Evolutionary conservation across 2,329 filamentous ascomycete genomes (phyloP), one percentile per base, ranked within the genome.

Genomic region (Trichophyton schoenleinii): DNA sequence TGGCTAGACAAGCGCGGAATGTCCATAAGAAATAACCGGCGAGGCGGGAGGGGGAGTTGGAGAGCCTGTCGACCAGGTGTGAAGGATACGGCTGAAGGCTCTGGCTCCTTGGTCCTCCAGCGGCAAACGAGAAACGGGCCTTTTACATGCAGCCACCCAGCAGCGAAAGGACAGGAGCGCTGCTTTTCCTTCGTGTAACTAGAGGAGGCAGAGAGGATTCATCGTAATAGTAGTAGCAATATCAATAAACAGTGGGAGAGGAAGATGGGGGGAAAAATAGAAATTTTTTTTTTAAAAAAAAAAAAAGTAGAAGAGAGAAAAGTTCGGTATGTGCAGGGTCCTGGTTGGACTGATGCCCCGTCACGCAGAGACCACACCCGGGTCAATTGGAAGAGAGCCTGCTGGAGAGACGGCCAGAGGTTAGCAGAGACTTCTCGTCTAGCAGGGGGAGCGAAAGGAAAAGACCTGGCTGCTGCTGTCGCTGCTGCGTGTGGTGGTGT

Each of bases 21-120:
- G 70, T 72, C 73, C 73, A 75, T 74, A 74, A 69, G 61, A 63
- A 61, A 63, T 22, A 57, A 60, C 41, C 61, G 46, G 58, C 38
- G 34, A 41, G 57, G 38, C 55, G 18, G 41, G 41, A 41, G 36
- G 55, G 34, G 41, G 13, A 15, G 55, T 25, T 22, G 38, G 55
- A 57, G 34, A 31, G 55, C 49, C 49, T 53, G 49, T 53, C 49
- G 49, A 55, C 49, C 49, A 55, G 49, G 49, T 34, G 49, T 6
- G 22, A 53, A 34, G 7, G 22, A 31, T 15, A 55, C 28, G 49
- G 28, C 25, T 15, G 28, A 28, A 25, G 15, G 49, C 15, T 28
- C 22, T 34, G 49, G 49, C 49, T 22, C 34, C 44, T 48, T 9
- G 20, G 44, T 28, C 20, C 46, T 22, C 46, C 46, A 28, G 46